phyloP scores from a whole-genome alignment of 2,329 filamentous ascomycete species.

The Phialocephala sp. region DNA sequence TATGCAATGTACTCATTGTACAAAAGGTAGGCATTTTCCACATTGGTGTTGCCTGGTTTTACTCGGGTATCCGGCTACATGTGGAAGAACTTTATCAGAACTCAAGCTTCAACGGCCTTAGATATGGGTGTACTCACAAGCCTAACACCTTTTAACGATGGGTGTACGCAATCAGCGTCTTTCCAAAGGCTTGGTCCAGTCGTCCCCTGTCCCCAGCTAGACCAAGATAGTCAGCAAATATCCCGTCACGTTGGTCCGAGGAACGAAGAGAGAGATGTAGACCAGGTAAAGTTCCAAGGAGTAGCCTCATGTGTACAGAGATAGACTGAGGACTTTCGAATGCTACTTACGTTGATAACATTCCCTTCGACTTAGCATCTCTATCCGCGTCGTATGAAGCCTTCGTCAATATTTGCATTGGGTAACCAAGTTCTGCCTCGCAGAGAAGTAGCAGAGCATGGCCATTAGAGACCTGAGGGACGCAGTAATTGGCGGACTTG shows the following conservation, averaged over 20 bases:
- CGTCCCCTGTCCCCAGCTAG: constrained; percentile 73
- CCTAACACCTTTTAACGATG: constrained; percentile 67
- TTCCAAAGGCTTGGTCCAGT: constrained; percentile 74
- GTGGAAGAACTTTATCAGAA: background rate
- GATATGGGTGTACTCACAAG: constrained; percentile 62
- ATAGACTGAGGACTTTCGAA: background rate
- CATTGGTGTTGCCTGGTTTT: constrained; percentile 54
- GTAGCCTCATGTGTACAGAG: background rate
- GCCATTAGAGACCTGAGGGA: constrained; percentile 62
- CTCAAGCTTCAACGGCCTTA: background rate
- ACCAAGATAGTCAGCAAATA: constrained; percentile 45
- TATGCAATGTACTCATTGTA: constrained; percentile 82
- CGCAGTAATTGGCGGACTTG: constrained; percentile 84
- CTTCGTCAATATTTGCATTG: constrained; percentile 67
- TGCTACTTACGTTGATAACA: constrained; percentile 44
- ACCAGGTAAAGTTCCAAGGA: background rate
- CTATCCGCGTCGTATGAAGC: constrained; percentile 68
- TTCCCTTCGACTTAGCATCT: constrained; percentile 61
- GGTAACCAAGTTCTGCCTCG: constrained; percentile 80
- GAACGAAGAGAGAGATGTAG: background rate
- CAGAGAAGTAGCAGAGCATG: constrained; percentile 80
- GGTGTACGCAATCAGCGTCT: constrained; percentile 71
- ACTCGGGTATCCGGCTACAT: constrained; percentile 56
- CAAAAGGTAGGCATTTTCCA: constrained; percentile 53
- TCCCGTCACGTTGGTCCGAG: background rate